These are phyloP conservation scores for Coemansia sp. DNA, from an alignment of 192 early-diverging fungal species.

Conservation along the genomic window DNA sequence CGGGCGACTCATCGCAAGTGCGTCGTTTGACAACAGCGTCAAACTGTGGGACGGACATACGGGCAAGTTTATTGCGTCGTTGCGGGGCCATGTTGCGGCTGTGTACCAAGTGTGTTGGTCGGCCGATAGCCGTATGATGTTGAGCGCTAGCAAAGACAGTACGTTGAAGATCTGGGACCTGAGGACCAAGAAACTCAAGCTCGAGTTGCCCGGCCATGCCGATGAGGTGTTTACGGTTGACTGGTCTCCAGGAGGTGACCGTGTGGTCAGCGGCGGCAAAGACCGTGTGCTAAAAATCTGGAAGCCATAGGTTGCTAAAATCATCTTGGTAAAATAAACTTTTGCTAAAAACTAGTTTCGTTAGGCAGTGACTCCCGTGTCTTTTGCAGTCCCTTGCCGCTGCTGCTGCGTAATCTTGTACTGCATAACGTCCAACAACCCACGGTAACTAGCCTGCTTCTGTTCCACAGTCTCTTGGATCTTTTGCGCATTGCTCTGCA, in stretches of 20 bases:
- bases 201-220: conserved; percentile 93
- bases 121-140: conserved; percentile 86
- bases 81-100: conserved; percentile 93
- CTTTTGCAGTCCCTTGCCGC: conserved; percentile 17
- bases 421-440: conserved; percentile 50
- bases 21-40: conserved; percentile 95
- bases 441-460: conserved; percentile 70
- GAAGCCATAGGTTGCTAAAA: conserved; percentile 33
- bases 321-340: neutral
- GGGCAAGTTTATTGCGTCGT: conserved; percentile 87
- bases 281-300: conserved; percentile 90
- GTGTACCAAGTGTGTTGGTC: conserved; percentile 98
- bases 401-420: conserved; percentile 48
- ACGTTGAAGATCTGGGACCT: conserved; percentile 95
- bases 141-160: conserved; percentile 87
- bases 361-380: neutral
- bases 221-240: conserved; percentile 96
- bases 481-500: conserved; percentile 77
- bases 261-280: conserved; percentile 90
- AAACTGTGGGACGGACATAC: conserved; percentile 93
- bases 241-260: conserved; percentile 91
- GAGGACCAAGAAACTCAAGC: conserved; percentile 85
- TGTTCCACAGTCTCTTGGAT: conserved; percentile 78
- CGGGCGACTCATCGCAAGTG: conserved; percentile 83
- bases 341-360: neutral